A percentile compares a stretch with the other conserved stretches of the same genome.
These are phyloP conservation scores for Poteriospumella lacustris DNA, from an alignment of 108 stramenopile species.

Conservation along the genomic window DNA sequence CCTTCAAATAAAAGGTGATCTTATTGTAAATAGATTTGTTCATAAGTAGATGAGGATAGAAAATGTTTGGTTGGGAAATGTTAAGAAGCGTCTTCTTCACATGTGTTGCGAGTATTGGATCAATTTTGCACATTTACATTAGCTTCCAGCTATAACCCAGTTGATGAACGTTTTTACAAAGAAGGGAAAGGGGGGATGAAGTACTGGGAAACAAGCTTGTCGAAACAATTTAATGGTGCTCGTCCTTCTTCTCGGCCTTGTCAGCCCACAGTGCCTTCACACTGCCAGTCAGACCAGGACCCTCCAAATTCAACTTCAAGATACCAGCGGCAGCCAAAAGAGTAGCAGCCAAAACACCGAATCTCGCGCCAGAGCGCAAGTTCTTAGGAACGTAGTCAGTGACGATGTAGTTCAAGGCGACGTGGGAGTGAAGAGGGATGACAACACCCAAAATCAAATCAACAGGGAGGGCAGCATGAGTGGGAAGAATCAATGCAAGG, in stretches of 20 bases:
- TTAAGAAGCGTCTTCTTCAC: too few species aligned
- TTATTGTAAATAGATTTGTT: too few species aligned
- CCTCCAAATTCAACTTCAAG: constrained; percentile 33
- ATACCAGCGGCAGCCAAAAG: constrained; percentile 31
- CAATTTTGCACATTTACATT: too few species aligned
- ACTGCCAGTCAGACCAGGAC: constrained; percentile 37
- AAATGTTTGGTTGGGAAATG: too few species aligned
- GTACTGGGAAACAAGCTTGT: too few species aligned
- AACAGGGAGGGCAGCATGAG: constrained; percentile 56
- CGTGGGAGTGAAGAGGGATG: constrained; percentile 73
- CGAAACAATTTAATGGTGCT: too few species aligned
- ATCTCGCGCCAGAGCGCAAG: constrained; percentile 43
- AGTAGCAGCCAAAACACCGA: constrained; percentile 40
- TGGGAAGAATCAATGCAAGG: constrained; percentile 33
- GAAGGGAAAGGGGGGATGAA: too few species aligned
- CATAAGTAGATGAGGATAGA: too few species aligned
- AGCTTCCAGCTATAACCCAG: too few species aligned
- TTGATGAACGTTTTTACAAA: too few species aligned
- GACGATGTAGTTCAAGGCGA: constrained; percentile 78
- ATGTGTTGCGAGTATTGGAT: too few species aligned
- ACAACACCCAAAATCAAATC: constrained; percentile 64
- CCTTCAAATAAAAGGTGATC: too few species aligned
- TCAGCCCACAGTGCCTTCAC: constrained; percentile 39
- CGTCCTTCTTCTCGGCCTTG: background rate
- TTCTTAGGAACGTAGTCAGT: constrained; percentile 84